Evolutionary conservation across 768 basidiomycete genomes (phyloP).

Genomic region (Lanmaoa pseudosensibilis): DNA sequence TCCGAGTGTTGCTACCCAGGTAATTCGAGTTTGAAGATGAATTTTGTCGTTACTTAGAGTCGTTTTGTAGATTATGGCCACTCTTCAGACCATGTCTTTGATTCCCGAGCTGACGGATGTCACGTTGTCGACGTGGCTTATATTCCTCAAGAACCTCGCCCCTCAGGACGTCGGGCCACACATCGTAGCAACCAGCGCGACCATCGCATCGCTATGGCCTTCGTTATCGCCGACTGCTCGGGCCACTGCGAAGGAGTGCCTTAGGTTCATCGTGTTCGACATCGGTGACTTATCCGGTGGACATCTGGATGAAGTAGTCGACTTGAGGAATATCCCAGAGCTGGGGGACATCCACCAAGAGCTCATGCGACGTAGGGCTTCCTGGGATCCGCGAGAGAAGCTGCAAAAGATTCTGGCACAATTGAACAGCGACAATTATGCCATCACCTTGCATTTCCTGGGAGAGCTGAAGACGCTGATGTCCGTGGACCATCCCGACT

Average conservation of each 20-base stretch:
- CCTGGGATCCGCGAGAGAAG: constrained; percentile 52
- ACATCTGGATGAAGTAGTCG: constrained; percentile 76
- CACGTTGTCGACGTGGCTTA: constrained; percentile 77
- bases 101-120: constrained; percentile 74
- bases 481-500: constrained; percentile 45
- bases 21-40: constrained; percentile 32
- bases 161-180: constrained; percentile 76
- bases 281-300: constrained; percentile 52
- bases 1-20: constrained; percentile 83
- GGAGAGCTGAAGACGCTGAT: constrained; percentile 74
- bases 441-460: constrained; percentile 72
- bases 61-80: constrained; percentile 82
- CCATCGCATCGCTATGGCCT: constrained; percentile 77
- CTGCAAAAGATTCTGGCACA: constrained; percentile 73
- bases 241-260: constrained; percentile 52
- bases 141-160: constrained; percentile 68
- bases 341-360: constrained; percentile 45
- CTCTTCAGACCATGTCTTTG: constrained; percentile 84
- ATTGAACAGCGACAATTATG: constrained; percentile 73
- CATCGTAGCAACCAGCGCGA: constrained; percentile 84
- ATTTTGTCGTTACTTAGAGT: constrained; percentile 9
- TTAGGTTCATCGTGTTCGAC: constrained; percentile 70
- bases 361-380: constrained; percentile 46
- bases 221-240: constrained; percentile 54
- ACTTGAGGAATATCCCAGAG: constrained; percentile 71